These are phyloP conservation scores for Salvia splendens DNA, from an alignment of 257 asterid genomes.

Conservation along the genomic window DNA sequence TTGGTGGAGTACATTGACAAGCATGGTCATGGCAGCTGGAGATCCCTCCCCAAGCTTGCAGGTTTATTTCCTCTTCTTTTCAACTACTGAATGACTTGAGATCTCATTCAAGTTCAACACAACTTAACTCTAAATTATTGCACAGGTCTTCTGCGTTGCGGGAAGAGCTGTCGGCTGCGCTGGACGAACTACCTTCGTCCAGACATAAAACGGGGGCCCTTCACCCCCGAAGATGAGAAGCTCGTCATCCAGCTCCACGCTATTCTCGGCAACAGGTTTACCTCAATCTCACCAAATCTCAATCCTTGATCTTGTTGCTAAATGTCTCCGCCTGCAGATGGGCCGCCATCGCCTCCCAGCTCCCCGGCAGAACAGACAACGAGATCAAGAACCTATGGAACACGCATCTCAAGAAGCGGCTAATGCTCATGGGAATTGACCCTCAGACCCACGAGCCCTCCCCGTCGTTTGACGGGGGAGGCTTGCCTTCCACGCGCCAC, in stretches of 20 bases:
- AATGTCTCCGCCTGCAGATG: conserved; percentile 43
- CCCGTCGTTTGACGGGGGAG: conserved; percentile 6
- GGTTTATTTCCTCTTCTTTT: conserved; percentile 39
- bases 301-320: too few relatives aligned
- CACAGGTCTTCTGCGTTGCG: conserved; percentile 89
- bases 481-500: conserved; percentile 73
- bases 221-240: conserved; percentile 75
- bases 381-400: conserved; percentile 97
- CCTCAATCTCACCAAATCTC: background rate
- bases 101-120: too few relatives aligned
- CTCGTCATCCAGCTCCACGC: conserved; percentile 89
- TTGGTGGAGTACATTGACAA: conserved; percentile 64
- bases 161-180: conserved; percentile 89
- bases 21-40: conserved; percentile 95
- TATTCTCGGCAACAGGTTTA: conserved; percentile 89
- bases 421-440: conserved; percentile 74
- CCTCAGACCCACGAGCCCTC: conserved; percentile 80
- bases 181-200: conserved; percentile 97
- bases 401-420: conserved; percentile 82
- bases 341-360: conserved; percentile 93
- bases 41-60: conserved; percentile 83
- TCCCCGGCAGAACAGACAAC: conserved; percentile 90
- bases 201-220: conserved; percentile 89
- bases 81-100: too few relatives aligned
- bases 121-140: too few relatives aligned